phyloP scores from a whole-genome alignment of 2,329 filamentous ascomycete species.

The Alternaria sp. region DNA sequence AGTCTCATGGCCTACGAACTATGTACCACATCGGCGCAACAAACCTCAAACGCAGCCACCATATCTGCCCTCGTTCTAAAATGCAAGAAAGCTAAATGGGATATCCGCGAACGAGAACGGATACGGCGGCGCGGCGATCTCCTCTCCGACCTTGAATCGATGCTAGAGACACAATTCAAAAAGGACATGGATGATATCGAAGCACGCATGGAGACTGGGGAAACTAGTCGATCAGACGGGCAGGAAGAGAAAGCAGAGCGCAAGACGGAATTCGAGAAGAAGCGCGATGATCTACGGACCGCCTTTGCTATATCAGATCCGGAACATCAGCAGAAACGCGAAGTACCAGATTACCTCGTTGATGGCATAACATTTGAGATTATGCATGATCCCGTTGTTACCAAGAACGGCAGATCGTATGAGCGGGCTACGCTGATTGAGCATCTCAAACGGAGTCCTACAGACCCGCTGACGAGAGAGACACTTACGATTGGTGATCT shows the following conservation, averaged over 20 bases:
- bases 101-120: slow-evolving; percentile 72
- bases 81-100: slow-evolving; percentile 89
- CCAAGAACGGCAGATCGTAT: slow-evolving; percentile 88
- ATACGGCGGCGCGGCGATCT: slow-evolving; percentile 65
- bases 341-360: slow-evolving; percentile 78
- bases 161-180: slow-evolving; percentile 47
- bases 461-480: slow-evolving; percentile 86
- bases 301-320: slow-evolving; percentile 60
- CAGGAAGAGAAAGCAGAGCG: slow-evolving; percentile 61
- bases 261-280: slow-evolving; percentile 48
- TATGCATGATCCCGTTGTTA: slow-evolving; percentile 76
- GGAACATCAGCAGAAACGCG: slow-evolving; percentile 53
- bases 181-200: slow-evolving; percentile 52
- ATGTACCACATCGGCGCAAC: slow-evolving; percentile 64
- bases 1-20: slow-evolving; percentile 77
- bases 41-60: slow-evolving; percentile 73
- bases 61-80: slow-evolving; percentile 78
- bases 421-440: slow-evolving; percentile 87
- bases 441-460: slow-evolving; percentile 77
- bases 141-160: slow-evolving; percentile 66
- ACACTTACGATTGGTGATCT: slow-evolving; percentile 74
- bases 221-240: slow-evolving; percentile 56
- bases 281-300: slow-evolving; percentile 55
- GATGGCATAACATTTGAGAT: slow-evolving; percentile 79
- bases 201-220: slow-evolving; percentile 43